Evolutionary conservation across 495 filamentous ascomycete species (phyloP).

Genomic region (Annulohypoxylon stygium): DNA sequence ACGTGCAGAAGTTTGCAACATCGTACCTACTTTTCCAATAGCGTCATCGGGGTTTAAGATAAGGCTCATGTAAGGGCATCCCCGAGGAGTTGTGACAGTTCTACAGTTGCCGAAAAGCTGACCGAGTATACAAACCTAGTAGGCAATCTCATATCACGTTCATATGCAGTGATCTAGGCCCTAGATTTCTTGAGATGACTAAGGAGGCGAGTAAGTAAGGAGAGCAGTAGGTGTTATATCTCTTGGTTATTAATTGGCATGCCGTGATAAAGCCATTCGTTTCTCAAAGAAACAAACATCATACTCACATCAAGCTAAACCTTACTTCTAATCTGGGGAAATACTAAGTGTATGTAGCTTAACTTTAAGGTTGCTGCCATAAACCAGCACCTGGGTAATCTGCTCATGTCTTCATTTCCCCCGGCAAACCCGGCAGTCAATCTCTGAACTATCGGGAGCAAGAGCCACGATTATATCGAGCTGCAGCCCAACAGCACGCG

Average conservation of each 20-base stretch:
- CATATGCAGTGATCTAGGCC: not conserved
- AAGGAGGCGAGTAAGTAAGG: not conserved
- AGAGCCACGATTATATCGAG: conserved; percentile 17
- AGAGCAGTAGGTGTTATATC: not conserved
- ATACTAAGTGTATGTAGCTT: not conserved
- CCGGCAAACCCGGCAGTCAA: conserved; percentile 20
- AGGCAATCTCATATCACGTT: not conserved
- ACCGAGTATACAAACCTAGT: not conserved
- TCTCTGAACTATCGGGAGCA: conserved; percentile 1
- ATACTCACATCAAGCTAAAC: not conserved
- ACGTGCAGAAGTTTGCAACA: not conserved
- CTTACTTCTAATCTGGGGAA: conserved; percentile 5
- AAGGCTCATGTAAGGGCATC: conserved; percentile 9
- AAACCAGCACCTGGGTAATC: not conserved
- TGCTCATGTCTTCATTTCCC: not conserved
- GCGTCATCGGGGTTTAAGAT: not conserved
- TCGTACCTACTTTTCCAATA: not conserved
- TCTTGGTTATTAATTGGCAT: conserved; percentile 1
- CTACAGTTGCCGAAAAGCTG: not conserved
- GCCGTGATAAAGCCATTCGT: not conserved
- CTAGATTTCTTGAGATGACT: not conserved
- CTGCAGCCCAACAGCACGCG: not conserved
- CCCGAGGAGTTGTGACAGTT: not conserved
- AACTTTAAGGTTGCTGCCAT: not conserved
- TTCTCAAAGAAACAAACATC: conserved; percentile 7